phyloP scores from a whole-genome alignment of 73 alveolate species.

The Paramecium biaurelia region DNA sequence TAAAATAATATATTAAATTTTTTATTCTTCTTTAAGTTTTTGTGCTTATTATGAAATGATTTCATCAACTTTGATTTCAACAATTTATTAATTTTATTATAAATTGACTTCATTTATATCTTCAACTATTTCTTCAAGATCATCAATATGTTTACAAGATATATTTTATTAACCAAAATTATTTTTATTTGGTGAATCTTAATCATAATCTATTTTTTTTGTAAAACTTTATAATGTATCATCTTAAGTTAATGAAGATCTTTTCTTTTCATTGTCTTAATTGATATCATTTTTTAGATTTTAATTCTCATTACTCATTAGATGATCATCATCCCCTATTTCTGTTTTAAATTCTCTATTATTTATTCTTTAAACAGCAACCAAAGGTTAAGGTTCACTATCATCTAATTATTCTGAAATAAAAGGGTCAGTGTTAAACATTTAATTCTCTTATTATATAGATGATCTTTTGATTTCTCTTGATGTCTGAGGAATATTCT shows the following conservation, averaged over 20 bases:
- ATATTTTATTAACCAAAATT: neutral
- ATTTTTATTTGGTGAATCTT: neutral
- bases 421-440: neutral
- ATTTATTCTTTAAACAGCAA: neutral
- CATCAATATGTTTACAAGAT: neutral
- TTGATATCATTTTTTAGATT: neutral
- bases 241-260: neutral
- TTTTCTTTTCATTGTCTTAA: neutral
- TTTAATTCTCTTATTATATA: neutral
- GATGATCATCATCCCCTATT: neutral
- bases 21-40: neutral
- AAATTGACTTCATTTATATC: neutral
- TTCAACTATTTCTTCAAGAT: neutral
- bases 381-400: constrained; percentile 19
- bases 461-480: neutral
- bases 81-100: neutral
- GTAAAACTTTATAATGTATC: neutral
- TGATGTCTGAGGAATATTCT: neutral
- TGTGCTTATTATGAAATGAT: neutral
- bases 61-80: neutral
- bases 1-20: neutral
- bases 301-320: no score
- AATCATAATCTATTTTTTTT: neutral
- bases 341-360: neutral
- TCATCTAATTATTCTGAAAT: neutral